Base-by-base conservation (phyloP, 768 basidiomycete species). In the Pleurotus sapidus region DNA sequence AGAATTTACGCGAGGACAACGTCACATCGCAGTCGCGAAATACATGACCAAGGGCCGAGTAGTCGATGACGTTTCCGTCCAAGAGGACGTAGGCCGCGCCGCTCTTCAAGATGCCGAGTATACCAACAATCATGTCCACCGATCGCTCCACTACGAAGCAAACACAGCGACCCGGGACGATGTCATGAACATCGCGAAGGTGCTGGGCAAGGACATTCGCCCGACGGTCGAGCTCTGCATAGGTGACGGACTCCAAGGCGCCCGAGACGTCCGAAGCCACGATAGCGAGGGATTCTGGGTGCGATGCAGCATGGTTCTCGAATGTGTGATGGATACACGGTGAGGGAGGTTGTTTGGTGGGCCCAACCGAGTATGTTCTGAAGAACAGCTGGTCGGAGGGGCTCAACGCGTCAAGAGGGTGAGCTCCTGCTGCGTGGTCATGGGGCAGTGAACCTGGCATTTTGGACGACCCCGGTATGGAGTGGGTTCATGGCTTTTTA, bases 41-140 rank as follows among this genome's bases (percentile, higher is more conserved):
- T 38, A 80, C 75, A 59, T 74, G 73, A 20, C 66, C 66, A 8
- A 80, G 67, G 1, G 77, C 76, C 43, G 73, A 70, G 60, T 79
- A 72, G 17, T 78, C 75, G 59, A 80, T 74, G 49, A 76, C 77
- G 23, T 70, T 67, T 7, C 74, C 78, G 62, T 82, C 80, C 20
- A 82, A 65, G 8, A 78, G 80, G 0, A 80, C 74, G 58, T 82
- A 82, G 17, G 76, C 71, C 1, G 67, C 79, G 9, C 79, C 80
- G 7, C 72, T 72, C 65, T 80, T 80, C 42, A 82, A 65, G 2
- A 75, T 64, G 1, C 74, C 77, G n/a, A 80, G 57, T 50, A 82
- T 77, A 3, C 67, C 78, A 24, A 77, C 66, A 9, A 80, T 64
- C 60, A 79, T 68, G 20, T 68, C 58, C 5, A 80, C 68, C 1